Evolutionary conservation across 805 yeast genomes (phyloP), one percentile per base, ranked within the genome.

Genomic region (Pichia cabralensis): DNA sequence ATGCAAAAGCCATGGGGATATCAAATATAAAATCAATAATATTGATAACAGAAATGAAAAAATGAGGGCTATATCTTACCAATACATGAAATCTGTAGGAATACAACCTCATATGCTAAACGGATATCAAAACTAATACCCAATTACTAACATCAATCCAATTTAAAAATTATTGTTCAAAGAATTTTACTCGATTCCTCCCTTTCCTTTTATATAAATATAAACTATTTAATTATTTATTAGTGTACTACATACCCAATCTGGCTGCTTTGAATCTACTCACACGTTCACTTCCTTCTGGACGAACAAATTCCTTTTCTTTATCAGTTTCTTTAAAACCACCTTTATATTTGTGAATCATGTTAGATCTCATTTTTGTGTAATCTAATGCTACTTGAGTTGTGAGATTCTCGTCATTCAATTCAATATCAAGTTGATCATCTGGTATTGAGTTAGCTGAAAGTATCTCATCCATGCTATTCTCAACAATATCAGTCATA

Each of bases 201-300:
- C 9, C 22, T 20, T 20, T 20, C 22, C 22, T 7, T 20, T 9
- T 20, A 7, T 12, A 8, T 22, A 11, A 22, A 8, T 11, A 22
- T 10, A n/a, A 29, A 23, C 25, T 18, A 20, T 10, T 10, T 4
- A 26, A n/a, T 16, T 28, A 26, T 17, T 20, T 30, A 13, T 6
- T 13, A 7, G 7, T 18, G 12, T 16, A 14, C 24, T 19, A 30
- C 11, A 47, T 35, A 26, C 53, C 60, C 15, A 56, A 37, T 22
- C 57, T 47, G 6, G 82, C 79, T 9, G 82, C 72, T 47, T 65
- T 80, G 54, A 84, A 84, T 33, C 85, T 61, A 49, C 94, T 81
- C 1, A 71, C 59, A 39, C 64, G 75, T 14, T 35, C 33, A 7
- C 70, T 51, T 0, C 76, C 75, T 44, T 80, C 85, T 6, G 80